A percentile compares a stretch with the other conserved stretches of the same genome.
Evolutionary conservation across 371 early-diverging fungal species (phyloP).

Genomic region (Zychaea mexicana): DNA sequence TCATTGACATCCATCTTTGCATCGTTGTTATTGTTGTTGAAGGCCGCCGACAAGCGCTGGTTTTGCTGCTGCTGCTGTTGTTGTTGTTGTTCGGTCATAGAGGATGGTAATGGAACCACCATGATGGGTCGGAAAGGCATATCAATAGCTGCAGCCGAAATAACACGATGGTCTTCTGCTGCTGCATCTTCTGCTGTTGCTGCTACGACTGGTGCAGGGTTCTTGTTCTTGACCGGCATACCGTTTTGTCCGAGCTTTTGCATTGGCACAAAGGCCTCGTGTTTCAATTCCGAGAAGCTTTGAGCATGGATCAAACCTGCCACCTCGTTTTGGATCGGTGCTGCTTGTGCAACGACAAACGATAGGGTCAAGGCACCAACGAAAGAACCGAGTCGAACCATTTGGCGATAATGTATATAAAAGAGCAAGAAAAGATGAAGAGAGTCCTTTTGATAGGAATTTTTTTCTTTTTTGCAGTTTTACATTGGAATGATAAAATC

Average conservation of each 20-base stretch:
- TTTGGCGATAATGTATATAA: not conserved
- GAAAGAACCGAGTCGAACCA: not conserved
- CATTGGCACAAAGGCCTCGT: constrained; percentile 5
- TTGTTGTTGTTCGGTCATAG: not conserved
- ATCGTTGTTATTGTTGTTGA: not conserved
- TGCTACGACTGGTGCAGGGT: too few species aligned
- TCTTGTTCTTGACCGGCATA: not conserved
- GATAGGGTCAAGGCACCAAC: not conserved
- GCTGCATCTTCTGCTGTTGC: too few species aligned
- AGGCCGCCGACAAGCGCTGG: not conserved
- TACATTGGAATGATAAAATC: not conserved
- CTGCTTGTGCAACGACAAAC: not conserved
- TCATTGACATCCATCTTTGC: not conserved
- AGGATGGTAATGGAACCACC: not conserved
- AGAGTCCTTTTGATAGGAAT: not conserved
- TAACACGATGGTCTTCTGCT: not conserved
- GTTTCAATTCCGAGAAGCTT: constrained; percentile 5
- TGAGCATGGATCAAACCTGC: constrained; percentile 6
- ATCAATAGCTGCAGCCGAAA: not conserved
- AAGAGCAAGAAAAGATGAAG: not conserved
- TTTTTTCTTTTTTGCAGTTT: too few species aligned
- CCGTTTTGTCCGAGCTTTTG: not conserved
- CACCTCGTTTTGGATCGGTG: not conserved
- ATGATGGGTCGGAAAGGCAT: not conserved
- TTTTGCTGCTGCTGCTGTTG: not conserved